A percentile compares a stretch with the other conserved stretches of the same genome.
Conservation (phyloP, 1,284 basidiomycete species). For the Mixia osmundae region DNA sequence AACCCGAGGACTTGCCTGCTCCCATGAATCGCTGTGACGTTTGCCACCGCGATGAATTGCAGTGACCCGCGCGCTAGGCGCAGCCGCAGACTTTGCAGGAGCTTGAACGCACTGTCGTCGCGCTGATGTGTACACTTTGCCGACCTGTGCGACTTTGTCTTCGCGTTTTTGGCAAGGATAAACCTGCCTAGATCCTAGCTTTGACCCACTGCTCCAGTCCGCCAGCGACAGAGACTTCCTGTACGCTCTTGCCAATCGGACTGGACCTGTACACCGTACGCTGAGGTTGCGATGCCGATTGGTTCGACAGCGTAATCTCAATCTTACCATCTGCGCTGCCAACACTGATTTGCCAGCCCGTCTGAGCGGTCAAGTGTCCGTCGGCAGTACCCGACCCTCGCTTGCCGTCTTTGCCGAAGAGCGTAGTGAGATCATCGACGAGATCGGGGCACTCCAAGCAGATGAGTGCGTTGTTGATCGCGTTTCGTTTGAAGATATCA, state of each 20-base stretch:
- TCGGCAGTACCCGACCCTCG: conserved; percentile 49
- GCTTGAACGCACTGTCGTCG: too few relatives aligned
- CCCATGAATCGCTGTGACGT: too few relatives aligned
- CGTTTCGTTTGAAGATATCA: conserved; percentile 97
- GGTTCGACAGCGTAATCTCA: conserved; percentile 31
- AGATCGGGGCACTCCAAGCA: conserved; percentile 81
- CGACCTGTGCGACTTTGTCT: too few relatives aligned
- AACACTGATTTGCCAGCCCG: conserved; percentile 40
- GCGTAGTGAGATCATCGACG: conserved; percentile 53
- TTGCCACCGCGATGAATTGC: too few relatives aligned
- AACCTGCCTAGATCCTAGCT: conserved; percentile 26
- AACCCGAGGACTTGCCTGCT: too few relatives aligned
- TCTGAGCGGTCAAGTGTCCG: conserved; percentile 58
- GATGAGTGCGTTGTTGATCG: conserved; percentile 95
- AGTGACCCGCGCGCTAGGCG: too few relatives aligned
- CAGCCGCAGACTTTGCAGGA: too few relatives aligned
- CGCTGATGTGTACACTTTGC: too few relatives aligned
- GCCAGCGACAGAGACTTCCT: conserved; percentile 44
- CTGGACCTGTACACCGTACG: conserved; percentile 36
- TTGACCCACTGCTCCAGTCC: conserved; percentile 30
- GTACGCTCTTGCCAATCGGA: conserved; percentile 66
- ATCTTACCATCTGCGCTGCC: conserved; percentile 39
- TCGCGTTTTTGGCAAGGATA: too few relatives aligned
- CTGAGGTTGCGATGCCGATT: too few relatives aligned
- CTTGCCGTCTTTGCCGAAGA: conserved; percentile 44